Evolutionary conservation across 1,139 yeast genomes (phyloP).

Genomic region (Candida buenavistaensis): DNA sequence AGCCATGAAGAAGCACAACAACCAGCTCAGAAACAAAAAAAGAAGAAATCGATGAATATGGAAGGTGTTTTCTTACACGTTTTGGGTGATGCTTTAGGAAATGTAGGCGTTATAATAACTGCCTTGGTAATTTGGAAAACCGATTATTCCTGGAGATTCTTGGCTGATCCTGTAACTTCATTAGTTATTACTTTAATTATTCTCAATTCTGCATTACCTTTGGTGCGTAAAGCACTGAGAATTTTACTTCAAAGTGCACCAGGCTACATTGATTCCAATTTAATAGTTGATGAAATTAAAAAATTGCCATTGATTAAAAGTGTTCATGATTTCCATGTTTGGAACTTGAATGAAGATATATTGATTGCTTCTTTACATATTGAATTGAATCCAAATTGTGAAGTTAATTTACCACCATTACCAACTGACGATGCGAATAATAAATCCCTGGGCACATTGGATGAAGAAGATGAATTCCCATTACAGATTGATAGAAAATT

Average conservation of each 20-base stretch:
- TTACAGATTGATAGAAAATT: constrained; percentile 34
- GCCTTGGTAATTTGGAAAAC: constrained; percentile 95
- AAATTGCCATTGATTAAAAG: constrained; percentile 73
- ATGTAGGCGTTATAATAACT: constrained; percentile 86
- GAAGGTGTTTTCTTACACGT: constrained; percentile 96
- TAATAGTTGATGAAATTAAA: constrained; percentile 66
- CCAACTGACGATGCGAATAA: not conserved
- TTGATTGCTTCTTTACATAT: constrained; percentile 89
- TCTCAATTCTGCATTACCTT: constrained; percentile 87
- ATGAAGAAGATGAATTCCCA: constrained; percentile 3
- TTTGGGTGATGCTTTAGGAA: constrained; percentile 93
- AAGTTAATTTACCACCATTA: constrained; percentile 6
- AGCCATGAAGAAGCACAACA: constrained; percentile 9
- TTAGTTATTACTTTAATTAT: constrained; percentile 83
- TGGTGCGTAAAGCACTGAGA: constrained; percentile 83
- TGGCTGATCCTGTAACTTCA: constrained; percentile 84
- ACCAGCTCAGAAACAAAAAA: constrained; percentile 11
- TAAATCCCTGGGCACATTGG: constrained; percentile 2
- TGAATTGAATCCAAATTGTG: constrained; percentile 52
- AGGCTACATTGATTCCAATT: constrained; percentile 70
- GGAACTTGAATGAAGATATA: constrained; percentile 91
- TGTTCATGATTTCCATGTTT: constrained; percentile 92
- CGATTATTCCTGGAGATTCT: constrained; percentile 81
- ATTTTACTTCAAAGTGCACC: constrained; percentile 94
- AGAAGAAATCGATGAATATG: constrained; percentile 80